Evolutionary conservation across 2,329 filamentous ascomycete species (phyloP), one percentile per base, ranked within the genome.

Genomic region (Colletotrichum orbiculare): DNA sequence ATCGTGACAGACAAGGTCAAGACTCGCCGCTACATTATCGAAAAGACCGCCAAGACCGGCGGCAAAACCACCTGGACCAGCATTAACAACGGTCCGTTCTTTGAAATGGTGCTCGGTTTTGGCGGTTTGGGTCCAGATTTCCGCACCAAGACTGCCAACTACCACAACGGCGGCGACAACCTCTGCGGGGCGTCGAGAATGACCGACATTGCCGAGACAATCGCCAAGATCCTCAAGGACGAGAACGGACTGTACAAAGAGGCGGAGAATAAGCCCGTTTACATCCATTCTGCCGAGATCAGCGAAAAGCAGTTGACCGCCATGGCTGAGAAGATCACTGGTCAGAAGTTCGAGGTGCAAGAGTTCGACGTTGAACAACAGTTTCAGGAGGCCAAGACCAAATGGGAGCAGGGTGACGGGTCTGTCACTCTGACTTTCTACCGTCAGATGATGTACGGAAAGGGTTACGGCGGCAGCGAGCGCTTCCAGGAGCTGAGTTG

Each of bases 181-280:
- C 74, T 66, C 12, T 84, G 83, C 69, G 82, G 79, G 6, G 66
- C 79, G 0, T 84, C 79, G 4, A 86, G 82, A 7, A 73, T 85
- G 1, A 68, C 73, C 6, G 75, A 78, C 13, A 75, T 87, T 33
- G 84, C 78, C 1, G 73, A 79, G n/a, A 80, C 85, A 0, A 77
- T 86, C 1, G 76, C 81, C 8, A 77, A 79, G 9, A 74, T 84
- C 1, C 76, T 89, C 0, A 42, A 43, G 8, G 42, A 49, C 4
- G 60, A 64, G 1, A 34, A 48, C 2, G 77, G 73, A 70, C 78
- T 73, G 13, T 77, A 81, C 0, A 75, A 79, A 1, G 74, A 79
- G 54, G 86, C 84, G 0, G 81, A 76, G 64, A 89, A 89, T 70
- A 77, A 82, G 52, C 81, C 82, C 64, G 73, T 89, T 34, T 85